Evolutionary conservation across 371 early-diverging fungal species (phyloP).

Genomic region (Synchytrium microbalum): DNA sequence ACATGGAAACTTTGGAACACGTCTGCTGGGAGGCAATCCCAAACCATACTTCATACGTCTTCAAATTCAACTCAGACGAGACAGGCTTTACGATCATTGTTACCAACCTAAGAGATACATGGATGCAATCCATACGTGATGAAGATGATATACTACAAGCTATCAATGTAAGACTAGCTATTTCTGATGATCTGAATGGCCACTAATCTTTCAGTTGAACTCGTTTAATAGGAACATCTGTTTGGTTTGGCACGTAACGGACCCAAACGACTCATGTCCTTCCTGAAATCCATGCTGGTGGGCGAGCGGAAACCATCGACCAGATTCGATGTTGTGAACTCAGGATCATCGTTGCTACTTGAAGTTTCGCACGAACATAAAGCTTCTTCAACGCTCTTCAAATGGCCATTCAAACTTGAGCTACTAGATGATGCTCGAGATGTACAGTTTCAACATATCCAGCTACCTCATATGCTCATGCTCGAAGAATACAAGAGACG

Average conservation of each 20-base stretch:
- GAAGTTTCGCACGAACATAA: not conserved
- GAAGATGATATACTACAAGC: not conserved
- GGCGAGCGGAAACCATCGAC: no score
- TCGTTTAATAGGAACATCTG: no score
- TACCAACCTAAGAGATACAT: not conserved
- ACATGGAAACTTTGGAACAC: not conserved
- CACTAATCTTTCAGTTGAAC: no score
- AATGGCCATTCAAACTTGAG: no score
- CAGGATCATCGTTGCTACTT: no score
- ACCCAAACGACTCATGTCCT: not conserved
- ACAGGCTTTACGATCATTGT: not conserved
- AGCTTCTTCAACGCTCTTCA: not conserved
- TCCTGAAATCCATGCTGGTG: no score
- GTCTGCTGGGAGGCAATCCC: not conserved
- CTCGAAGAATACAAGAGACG: not conserved
- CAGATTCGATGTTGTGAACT: no score
- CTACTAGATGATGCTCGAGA: no score
- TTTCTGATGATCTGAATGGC: no score
- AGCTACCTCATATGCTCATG: not conserved
- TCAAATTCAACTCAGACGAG: not conserved
- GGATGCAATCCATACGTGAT: not conserved
- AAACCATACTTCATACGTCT: not conserved
- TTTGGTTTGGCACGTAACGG: no score
- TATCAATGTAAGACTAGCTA: not conserved
- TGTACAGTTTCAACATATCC: no score